Conservation (phyloP, 2,329 filamentous ascomycete genomes). For the Zalaria sp. region DNA sequence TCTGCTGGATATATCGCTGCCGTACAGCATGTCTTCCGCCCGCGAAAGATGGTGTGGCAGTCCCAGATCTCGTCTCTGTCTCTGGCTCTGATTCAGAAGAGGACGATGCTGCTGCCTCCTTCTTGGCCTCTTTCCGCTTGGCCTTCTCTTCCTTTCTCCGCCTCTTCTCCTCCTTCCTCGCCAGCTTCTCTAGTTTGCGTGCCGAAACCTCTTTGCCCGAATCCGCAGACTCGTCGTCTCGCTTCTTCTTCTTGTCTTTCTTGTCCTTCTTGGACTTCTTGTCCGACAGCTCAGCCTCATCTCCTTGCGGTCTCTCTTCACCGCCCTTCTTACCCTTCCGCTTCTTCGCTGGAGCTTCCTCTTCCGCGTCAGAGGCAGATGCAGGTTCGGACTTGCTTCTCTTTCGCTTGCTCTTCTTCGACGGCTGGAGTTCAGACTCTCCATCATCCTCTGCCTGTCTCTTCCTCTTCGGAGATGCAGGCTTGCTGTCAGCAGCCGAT, state of each 20-base stretch:
- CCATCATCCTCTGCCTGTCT: conserved; percentile 13
- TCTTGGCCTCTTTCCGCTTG: conserved; percentile 12
- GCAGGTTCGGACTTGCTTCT: background rate
- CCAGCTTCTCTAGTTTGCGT: conserved; percentile 29
- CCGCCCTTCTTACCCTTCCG: conserved; percentile 10
- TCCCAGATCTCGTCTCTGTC: conserved; percentile 2
- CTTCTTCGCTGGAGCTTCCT: conserved; percentile 6
- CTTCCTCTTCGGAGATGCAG: conserved; percentile 18
- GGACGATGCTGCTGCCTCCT: conserved; percentile 10
- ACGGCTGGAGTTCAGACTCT: conserved; percentile 9
- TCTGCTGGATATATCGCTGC: conserved; percentile 75
- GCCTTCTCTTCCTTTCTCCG: conserved; percentile 30
- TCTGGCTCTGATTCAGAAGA: background rate
- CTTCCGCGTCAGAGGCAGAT: background rate
- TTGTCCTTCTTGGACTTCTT: conserved; percentile 19
- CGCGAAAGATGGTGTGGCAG: conserved; percentile 8
- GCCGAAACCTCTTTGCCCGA: conserved; percentile 32
- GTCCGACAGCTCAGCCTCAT: conserved; percentile 5
- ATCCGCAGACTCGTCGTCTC: conserved; percentile 15
- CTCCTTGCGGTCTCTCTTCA: conserved; percentile 5
- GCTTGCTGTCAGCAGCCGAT: conserved; percentile 16
- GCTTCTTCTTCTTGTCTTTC: conserved; percentile 12
- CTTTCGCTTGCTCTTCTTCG: conserved; percentile 10
- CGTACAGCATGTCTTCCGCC: conserved; percentile 54
- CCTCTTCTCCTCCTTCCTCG: conserved; percentile 37